Evolutionary conservation across 805 yeast genomes (phyloP).

Genomic region (Cyberlindnera euphorbiae): DNA sequence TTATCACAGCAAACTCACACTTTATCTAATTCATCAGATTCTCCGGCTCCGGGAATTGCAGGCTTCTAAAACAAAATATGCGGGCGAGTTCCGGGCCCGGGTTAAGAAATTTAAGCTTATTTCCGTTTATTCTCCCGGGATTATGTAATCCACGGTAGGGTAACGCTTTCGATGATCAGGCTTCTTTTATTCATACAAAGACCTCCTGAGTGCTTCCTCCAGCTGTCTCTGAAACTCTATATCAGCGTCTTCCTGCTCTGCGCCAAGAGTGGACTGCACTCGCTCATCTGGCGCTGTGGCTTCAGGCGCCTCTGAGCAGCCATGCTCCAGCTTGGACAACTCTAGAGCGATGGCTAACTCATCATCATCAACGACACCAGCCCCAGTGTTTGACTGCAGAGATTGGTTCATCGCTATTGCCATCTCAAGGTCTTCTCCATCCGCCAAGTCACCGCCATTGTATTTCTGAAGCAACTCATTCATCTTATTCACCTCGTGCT

Average conservation of each 20-base stretch:
- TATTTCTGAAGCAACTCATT: constrained; percentile 18
- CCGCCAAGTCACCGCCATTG: constrained; percentile 20
- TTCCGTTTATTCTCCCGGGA: too few species aligned
- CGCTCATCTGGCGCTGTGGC: too few species aligned
- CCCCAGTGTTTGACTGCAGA: constrained; percentile 9
- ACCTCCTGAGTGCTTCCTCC: constrained; percentile 23
- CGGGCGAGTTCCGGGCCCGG: too few species aligned
- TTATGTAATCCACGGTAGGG: too few species aligned
- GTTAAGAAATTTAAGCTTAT: too few species aligned
- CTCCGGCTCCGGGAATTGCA: too few species aligned
- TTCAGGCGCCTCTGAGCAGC: too few species aligned
- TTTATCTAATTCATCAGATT: too few species aligned
- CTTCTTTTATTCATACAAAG: constrained; percentile 14
- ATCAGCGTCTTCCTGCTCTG: constrained; percentile 11
- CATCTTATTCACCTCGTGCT: constrained; percentile 12
- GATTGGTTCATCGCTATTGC: constrained; percentile 25
- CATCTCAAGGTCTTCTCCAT: constrained; percentile 23
- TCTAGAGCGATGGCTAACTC: constrained; percentile 13
- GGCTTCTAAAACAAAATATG: too few species aligned
- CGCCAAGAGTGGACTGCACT: too few species aligned
- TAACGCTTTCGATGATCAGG: too few species aligned
- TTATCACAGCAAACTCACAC: too few species aligned
- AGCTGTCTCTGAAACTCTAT: constrained; percentile 17
- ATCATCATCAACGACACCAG: constrained; percentile 9
- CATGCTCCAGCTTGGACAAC: constrained; percentile 1